phyloP scores from a whole-genome alignment of 139 green algal genomes.

The Chlorella sp. region DNA sequence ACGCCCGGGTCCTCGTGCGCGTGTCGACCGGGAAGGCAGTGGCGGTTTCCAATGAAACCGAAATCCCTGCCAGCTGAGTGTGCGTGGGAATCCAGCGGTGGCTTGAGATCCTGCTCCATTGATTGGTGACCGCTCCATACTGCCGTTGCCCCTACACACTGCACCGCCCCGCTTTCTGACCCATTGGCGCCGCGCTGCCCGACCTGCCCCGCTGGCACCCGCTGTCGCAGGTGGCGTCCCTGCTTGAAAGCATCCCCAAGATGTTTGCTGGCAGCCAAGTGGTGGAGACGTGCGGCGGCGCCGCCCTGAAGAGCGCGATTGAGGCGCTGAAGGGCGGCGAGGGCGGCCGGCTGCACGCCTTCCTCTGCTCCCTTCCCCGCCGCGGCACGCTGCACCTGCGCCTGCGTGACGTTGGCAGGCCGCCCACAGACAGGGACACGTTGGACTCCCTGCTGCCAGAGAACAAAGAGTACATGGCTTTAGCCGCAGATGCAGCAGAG shows the following conservation, averaged over 20 bases:
- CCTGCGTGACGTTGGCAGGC: constrained; percentile 48
- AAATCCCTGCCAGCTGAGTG: too few relatives aligned
- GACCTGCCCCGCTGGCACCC: not conserved
- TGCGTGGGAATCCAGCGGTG: too few relatives aligned
- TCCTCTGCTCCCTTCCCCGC: constrained; percentile 73
- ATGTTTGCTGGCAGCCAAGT: constrained; percentile 63
- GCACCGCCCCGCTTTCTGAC: not conserved
- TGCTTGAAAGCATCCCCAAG: constrained; percentile 76
- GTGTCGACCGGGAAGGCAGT: too few relatives aligned
- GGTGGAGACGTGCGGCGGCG: constrained; percentile 63
- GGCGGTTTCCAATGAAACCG: too few relatives aligned
- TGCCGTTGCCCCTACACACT: not conserved
- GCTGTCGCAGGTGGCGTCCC: constrained; percentile 28
- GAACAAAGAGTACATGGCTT: constrained; percentile 63
- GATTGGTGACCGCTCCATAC: too few relatives aligned
- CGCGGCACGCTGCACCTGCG: constrained; percentile 68
- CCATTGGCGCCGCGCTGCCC: not conserved
- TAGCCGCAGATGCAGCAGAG: constrained; percentile 76
- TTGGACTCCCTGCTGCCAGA: constrained; percentile 67
- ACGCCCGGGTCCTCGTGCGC: too few relatives aligned
- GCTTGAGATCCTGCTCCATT: too few relatives aligned
- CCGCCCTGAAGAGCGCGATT: constrained; percentile 73
- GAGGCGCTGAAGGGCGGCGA: constrained; percentile 67
- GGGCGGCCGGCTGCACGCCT: constrained; percentile 86
- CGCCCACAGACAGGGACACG: constrained; percentile 49